Evolutionary conservation across 2,329 filamentous ascomycete species (phyloP).

Genomic region (Neofusicoccum cordaticola): DNA sequence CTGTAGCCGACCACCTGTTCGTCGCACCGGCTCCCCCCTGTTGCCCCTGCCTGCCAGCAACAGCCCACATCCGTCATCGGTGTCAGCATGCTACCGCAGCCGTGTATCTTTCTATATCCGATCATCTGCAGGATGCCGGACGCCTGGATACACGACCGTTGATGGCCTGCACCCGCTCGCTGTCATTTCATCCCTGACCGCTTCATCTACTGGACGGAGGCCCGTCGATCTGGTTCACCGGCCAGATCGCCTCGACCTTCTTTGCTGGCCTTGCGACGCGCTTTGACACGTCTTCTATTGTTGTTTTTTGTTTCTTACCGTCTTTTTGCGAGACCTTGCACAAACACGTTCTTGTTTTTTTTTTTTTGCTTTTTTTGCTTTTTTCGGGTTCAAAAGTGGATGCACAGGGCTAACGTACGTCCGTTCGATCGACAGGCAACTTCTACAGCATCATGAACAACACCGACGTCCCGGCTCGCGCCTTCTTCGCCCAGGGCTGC

Average conservation of each 20-base stretch:
- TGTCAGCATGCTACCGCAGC: not conserved
- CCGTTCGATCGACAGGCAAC: conserved; percentile 61
- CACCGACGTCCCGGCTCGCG: conserved; percentile 65
- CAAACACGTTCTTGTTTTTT: too few species aligned
- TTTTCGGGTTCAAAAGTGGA: too few species aligned
- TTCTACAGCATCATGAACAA: conserved; percentile 89
- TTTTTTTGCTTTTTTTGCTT: too few species aligned
- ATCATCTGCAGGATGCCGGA: not conserved
- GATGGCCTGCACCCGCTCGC: not conserved
- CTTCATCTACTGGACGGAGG: not conserved
- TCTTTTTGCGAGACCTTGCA: too few species aligned
- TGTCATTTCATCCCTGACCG: not conserved
- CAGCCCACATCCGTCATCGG: not conserved
- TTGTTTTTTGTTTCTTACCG: too few species aligned
- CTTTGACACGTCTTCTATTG: too few species aligned
- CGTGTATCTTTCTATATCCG: not conserved
- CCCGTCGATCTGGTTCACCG: too few species aligned
- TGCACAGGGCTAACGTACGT: not conserved
- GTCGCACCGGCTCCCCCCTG: not conserved
- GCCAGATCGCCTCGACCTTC: too few species aligned
- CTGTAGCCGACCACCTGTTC: not conserved
- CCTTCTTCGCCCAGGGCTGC: conserved; percentile 93
- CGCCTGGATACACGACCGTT: not conserved
- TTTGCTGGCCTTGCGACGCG: too few species aligned
- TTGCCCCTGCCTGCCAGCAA: not conserved